These are phyloP conservation scores for Pogostemon cablin DNA, from an alignment of 257 asterid genomes.

Conservation along the genomic window DNA sequence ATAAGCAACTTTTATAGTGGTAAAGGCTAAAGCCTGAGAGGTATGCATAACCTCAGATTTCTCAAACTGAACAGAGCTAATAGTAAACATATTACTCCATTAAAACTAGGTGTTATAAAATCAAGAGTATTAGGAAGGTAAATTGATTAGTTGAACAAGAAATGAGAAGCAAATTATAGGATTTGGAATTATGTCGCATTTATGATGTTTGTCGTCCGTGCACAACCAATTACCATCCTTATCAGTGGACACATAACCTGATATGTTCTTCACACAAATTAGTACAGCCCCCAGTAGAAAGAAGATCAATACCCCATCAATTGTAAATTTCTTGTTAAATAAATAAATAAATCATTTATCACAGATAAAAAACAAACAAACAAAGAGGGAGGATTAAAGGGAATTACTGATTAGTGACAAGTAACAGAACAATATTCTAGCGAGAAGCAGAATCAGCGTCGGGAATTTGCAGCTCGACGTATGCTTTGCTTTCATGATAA, in stretches of 20 bases:
- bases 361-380: neutral
- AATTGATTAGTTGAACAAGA: conserved; percentile 3
- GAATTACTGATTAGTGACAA: conserved; percentile 62
- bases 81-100: neutral
- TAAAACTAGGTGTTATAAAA: neutral
- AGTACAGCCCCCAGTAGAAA: conserved; percentile 65
- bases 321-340: conserved; percentile 13
- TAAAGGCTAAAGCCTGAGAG: neutral
- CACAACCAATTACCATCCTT: conserved; percentile 76
- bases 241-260: conserved; percentile 65
- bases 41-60: neutral
- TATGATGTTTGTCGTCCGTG: conserved; percentile 53
- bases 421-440: conserved; percentile 73
- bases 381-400: neutral
- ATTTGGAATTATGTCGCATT: conserved; percentile 51
- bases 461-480: conserved; percentile 81
- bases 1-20: conserved; percentile 9
- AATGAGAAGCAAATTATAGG: conserved; percentile 54
- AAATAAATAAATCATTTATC: neutral
- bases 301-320: conserved; percentile 22
- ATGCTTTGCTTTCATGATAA: conserved; percentile 66
- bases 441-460: conserved; percentile 86
- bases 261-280: conserved; percentile 60
- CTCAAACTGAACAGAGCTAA: conserved; percentile 6
- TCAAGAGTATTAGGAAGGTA: conserved; percentile 7